Evolutionary conservation across 768 basidiomycete genomes (phyloP).

Genomic region (Russula earlei): DNA sequence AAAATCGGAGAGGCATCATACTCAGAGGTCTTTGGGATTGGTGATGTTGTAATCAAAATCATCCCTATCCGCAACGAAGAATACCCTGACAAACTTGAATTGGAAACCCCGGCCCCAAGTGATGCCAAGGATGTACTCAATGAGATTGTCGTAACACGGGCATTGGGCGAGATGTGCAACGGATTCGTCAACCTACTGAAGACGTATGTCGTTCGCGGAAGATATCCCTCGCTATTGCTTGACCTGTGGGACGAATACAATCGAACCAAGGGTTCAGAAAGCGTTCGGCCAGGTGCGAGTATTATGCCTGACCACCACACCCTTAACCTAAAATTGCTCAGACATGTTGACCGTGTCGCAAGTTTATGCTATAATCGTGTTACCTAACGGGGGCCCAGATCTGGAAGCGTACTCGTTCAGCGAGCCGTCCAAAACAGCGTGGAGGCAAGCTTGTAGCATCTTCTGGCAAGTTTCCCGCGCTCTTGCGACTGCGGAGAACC

Average conservation of each 20-base stretch:
- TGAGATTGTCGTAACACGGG: slow-evolving; percentile 67
- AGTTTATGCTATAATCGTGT: slow-evolving; percentile 80
- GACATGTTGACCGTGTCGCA: slow-evolving; percentile 72
- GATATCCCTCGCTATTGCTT: slow-evolving; percentile 72
- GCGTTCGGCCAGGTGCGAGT: slow-evolving; percentile 68
- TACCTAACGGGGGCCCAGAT: slow-evolving; percentile 86
- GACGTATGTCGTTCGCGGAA: slow-evolving; percentile 78
- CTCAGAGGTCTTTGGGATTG: slow-evolving; percentile 91
- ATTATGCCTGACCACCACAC: not conserved
- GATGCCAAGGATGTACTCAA: slow-evolving; percentile 71
- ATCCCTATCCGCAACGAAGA: slow-evolving; percentile 62
- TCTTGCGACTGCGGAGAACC: slow-evolving; percentile 69
- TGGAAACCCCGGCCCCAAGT: slow-evolving; percentile 56
- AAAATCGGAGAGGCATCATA: slow-evolving; percentile 97
- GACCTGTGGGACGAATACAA: slow-evolving; percentile 84
- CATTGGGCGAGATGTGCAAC: slow-evolving; percentile 64
- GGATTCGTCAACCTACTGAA: slow-evolving; percentile 78
- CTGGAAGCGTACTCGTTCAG: slow-evolving; percentile 76
- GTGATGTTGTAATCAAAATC: slow-evolving; percentile 83
- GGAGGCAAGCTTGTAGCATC: slow-evolving; percentile 80
- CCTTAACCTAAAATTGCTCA: slow-evolving; percentile 26
- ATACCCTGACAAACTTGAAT: slow-evolving; percentile 21
- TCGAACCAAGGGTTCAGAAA: slow-evolving; percentile 66
- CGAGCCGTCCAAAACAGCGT: slow-evolving; percentile 46
- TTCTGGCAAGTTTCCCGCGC: slow-evolving; percentile 86